phyloP scores from a whole-genome alignment of 1,284 basidiomycete genomes.

The Rugosomyces carneus region DNA sequence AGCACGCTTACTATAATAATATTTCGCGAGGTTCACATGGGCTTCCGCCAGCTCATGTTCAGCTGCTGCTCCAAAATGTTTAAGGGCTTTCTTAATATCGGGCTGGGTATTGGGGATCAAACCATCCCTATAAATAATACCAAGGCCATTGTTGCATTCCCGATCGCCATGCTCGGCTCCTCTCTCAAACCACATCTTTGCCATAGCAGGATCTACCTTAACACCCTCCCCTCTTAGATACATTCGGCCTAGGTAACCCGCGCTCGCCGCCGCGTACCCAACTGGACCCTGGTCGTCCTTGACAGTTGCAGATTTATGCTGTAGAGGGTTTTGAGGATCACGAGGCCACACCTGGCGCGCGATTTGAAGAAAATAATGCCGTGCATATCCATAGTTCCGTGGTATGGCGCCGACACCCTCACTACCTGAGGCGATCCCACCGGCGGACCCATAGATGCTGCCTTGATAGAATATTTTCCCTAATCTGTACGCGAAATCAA shows the following conservation, averaged over 20 bases:
- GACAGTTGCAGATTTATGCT: conserved; percentile 32
- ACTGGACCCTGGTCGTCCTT: conserved; percentile 55
- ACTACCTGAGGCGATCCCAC: conserved; percentile 77
- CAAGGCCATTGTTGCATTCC: conserved; percentile 85
- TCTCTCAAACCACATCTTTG: conserved; percentile 92
- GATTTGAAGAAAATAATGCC: conserved; percentile 77
- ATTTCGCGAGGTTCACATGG: conserved; percentile 84
- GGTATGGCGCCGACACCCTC: conserved; percentile 82
- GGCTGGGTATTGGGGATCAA: conserved; percentile 54
- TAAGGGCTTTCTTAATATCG: conserved; percentile 65
- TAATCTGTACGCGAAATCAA: conserved; percentile 79
- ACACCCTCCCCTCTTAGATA: conserved; percentile 92
- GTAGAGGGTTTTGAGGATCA: conserved; percentile 54
- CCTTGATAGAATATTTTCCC: conserved; percentile 95
- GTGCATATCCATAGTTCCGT: conserved; percentile 69
- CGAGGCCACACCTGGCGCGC: conserved; percentile 80
- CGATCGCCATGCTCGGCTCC: conserved; percentile 79
- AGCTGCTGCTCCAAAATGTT: conserved; percentile 77
- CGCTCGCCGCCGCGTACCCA: conserved; percentile 71
- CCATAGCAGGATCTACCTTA: conserved; percentile 67
- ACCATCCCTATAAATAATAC: conserved; percentile 90
- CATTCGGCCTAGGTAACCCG: conserved; percentile 89
- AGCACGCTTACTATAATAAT: conserved; percentile 63
- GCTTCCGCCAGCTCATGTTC: conserved; percentile 85
- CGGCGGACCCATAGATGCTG: conserved; percentile 68